Conservation (phyloP, 129 eudicot species). For the Flaveria robusta region DNA sequence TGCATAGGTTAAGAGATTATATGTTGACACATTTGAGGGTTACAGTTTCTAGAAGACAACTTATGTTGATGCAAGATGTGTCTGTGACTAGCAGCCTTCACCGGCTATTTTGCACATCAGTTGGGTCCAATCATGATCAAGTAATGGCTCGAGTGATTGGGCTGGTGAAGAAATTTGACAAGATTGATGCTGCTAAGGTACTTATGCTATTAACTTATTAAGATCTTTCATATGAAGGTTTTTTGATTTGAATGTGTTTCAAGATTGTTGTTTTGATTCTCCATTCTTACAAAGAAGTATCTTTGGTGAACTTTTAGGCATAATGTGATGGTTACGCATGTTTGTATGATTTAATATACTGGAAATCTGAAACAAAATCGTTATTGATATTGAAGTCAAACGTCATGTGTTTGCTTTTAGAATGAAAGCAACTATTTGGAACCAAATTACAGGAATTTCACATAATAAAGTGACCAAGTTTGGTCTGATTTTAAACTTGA, state of each 20-base stretch:
- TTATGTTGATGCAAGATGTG: slow-evolving; percentile 14
- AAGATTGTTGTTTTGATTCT: slow-evolving; percentile 22
- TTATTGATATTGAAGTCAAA: background rate
- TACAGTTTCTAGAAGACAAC: slow-evolving; percentile 32
- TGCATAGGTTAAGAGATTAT: slow-evolving; percentile 63
- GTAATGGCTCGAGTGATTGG: slow-evolving; percentile 58
- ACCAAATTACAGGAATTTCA: background rate
- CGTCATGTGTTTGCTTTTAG: slow-evolving; percentile 2
- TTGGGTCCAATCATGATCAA: slow-evolving; percentile 45
- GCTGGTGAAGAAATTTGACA: slow-evolving; percentile 76
- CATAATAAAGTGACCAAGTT: background rate
- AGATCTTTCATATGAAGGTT: background rate
- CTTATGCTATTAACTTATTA: background rate
- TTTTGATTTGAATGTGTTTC: background rate
- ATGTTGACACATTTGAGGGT: slow-evolving; percentile 54
- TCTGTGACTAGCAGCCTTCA: slow-evolving; percentile 19
- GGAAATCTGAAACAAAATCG: background rate
- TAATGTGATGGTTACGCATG: background rate
- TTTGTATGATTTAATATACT: background rate
- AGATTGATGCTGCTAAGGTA: slow-evolving; percentile 73
- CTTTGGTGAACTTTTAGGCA: background rate
- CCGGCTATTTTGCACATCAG: slow-evolving; percentile 49
- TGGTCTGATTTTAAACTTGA: background rate
- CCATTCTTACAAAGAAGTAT: background rate
- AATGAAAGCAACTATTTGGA: background rate